A percentile compares a stretch with the other conserved stretches of the same genome.
These are phyloP conservation scores for Tylopilus sp. DNA, from an alignment of 768 basidiomycete genomes.

Conservation along the genomic window DNA sequence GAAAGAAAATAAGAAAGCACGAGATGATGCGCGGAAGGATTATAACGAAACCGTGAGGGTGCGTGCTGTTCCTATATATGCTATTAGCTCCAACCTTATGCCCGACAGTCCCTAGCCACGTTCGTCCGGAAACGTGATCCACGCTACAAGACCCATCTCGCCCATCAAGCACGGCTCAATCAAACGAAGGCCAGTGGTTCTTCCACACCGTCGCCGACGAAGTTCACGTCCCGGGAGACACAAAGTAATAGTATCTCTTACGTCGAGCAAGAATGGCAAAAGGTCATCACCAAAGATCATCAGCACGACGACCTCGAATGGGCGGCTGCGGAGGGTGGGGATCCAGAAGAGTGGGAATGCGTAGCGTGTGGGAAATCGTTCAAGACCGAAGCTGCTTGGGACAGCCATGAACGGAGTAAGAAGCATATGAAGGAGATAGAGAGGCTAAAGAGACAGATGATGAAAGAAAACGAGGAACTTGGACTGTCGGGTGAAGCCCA, in stretches of 20 bases:
- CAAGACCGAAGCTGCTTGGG: conserved; percentile 90
- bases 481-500: conserved; percentile 42
- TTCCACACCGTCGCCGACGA: conserved; percentile 26
- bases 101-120: conserved; percentile 59
- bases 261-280: conserved; percentile 91
- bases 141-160: conserved; percentile 68
- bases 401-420: conserved; percentile 93
- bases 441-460: conserved; percentile 72
- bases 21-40: conserved; percentile 83
- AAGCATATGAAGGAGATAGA: conserved; percentile 91
- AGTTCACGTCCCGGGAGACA: conserved; percentile 27
- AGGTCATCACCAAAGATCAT: conserved; percentile 40
- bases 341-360: conserved; percentile 87
- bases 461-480: conserved; percentile 65
- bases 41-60: conserved; percentile 92
- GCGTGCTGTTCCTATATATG: conserved; percentile 23
- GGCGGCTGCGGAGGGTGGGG: conserved; percentile 67
- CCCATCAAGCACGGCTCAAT: conserved; percentile 42
- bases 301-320: conserved; percentile 60
- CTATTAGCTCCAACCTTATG: background rate
- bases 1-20: conserved; percentile 89
- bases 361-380: conserved; percentile 92
- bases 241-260: conserved; percentile 39
- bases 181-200: conserved; percentile 27
- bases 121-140: conserved; percentile 88